Evolutionary conservation across 352 stramenopile genomes (phyloP).

Genomic region (Phytophthora vignae): DNA sequence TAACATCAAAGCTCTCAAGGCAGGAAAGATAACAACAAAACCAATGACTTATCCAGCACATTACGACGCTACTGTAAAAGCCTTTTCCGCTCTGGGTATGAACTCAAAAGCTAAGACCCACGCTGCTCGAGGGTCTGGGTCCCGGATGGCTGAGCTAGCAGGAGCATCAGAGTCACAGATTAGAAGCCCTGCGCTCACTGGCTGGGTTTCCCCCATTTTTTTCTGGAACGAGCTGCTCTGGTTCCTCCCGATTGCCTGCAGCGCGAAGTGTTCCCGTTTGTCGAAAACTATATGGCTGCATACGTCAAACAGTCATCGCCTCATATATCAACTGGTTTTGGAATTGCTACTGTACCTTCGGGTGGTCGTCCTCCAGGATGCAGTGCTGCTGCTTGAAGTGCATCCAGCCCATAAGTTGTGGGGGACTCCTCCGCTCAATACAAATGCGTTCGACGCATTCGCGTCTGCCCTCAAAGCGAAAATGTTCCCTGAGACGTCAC

Average conservation of each 20-base stretch:
- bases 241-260: not conserved
- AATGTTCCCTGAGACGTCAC: too few species aligned
- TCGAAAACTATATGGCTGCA: not conserved
- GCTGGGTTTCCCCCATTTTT: not conserved
- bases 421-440: not conserved
- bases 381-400: not conserved
- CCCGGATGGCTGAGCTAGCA: slow-evolving; percentile 4
- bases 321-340: not conserved
- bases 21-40: too few species aligned
- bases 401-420: slow-evolving; percentile 4
- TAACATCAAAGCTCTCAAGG: too few species aligned
- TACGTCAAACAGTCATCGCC: not conserved
- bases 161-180: slow-evolving; percentile 11
- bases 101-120: too few species aligned
- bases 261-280: not conserved
- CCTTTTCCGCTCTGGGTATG: too few species aligned
- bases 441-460: not conserved
- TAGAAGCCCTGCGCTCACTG: not conserved
- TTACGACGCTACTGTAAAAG: too few species aligned
- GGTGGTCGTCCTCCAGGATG: slow-evolving; percentile 7
- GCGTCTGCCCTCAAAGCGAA: not conserved
- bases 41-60: too few species aligned
- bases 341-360: not conserved
- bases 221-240: not conserved
- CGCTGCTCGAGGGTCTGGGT: not conserved